These are phyloP conservation scores for Udeniomyces megalosporus DNA, from an alignment of 768 basidiomycete species.

Conservation along the genomic window DNA sequence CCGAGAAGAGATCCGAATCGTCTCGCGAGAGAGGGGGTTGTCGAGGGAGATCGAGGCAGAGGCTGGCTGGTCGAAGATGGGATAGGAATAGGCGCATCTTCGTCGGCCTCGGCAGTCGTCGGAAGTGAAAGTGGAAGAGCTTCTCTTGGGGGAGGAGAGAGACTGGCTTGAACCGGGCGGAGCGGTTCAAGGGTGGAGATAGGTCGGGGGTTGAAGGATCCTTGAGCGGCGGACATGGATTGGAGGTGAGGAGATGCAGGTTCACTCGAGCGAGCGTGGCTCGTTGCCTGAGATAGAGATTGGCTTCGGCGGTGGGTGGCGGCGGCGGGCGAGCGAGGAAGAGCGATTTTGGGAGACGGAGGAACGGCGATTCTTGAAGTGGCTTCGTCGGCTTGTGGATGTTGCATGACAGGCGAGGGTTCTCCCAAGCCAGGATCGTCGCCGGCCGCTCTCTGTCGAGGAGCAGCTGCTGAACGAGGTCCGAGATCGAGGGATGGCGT, in stretches of 20 bases:
- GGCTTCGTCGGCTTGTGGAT: slow-evolving; percentile 27
- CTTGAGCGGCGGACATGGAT: background rate
- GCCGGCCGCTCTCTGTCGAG: slow-evolving; percentile 10
- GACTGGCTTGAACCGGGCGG: background rate
- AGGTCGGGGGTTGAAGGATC: background rate
- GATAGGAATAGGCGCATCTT: background rate
- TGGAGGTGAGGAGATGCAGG: background rate
- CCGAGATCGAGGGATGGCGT: background rate
- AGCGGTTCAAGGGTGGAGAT: background rate
- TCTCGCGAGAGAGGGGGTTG: slow-evolving; percentile 16
- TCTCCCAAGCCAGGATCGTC: slow-evolving; percentile 14
- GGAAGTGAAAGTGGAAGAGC: background rate
- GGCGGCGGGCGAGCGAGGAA: slow-evolving; percentile 57
- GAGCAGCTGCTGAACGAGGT: background rate
- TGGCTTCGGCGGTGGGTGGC: slow-evolving; percentile 69
- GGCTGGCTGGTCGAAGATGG: background rate
- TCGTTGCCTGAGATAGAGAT: slow-evolving; percentile 43
- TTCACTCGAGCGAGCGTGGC: background rate
- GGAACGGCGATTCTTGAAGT: slow-evolving; percentile 29
- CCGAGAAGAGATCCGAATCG: slow-evolving; percentile 24
- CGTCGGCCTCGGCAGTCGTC: slow-evolving; percentile 11
- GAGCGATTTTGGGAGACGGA: slow-evolving; percentile 36
- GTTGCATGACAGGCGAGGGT: slow-evolving; percentile 27
- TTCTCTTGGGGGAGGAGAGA: slow-evolving; percentile 2
- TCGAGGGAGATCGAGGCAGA: background rate